phyloP scores from a whole-genome alignment of 2,329 filamentous ascomycete genomes.

The Claviceps sp. region DNA sequence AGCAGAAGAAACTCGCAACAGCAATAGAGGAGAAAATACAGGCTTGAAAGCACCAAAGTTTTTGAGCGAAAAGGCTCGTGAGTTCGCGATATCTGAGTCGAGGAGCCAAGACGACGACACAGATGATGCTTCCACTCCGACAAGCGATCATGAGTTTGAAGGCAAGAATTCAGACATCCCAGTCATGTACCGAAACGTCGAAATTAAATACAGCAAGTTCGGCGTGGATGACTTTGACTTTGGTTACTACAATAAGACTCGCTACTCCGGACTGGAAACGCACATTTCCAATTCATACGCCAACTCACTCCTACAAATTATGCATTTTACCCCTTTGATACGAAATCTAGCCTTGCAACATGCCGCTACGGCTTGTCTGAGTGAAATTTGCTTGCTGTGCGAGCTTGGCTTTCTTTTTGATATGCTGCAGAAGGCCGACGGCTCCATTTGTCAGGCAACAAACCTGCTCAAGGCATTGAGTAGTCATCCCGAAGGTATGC shows the following conservation, averaged over 20 bases:
- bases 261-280: slow-evolving; percentile 83
- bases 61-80: slow-evolving; percentile 79
- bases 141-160: slow-evolving; percentile 58
- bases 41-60: slow-evolving; percentile 71
- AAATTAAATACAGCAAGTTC: slow-evolving; percentile 98
- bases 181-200: slow-evolving; percentile 80
- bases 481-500: slow-evolving; percentile 58
- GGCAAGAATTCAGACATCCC: slow-evolving; percentile 71
- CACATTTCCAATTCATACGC: slow-evolving; percentile 96
- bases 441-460: slow-evolving; percentile 88
- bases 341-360: slow-evolving; percentile 83
- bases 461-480: slow-evolving; percentile 87
- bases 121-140: slow-evolving; percentile 48
- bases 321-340: slow-evolving; percentile 79
- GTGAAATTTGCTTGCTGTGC: slow-evolving; percentile 76
- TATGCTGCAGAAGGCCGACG: slow-evolving; percentile 93
- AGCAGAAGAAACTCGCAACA: slow-evolving; percentile 58
- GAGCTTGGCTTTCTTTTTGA: slow-evolving; percentile 93
- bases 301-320: slow-evolving; percentile 79
- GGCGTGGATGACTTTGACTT: slow-evolving; percentile 99
- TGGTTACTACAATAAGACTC: slow-evolving; percentile 88
- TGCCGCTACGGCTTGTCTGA: slow-evolving; percentile 70
- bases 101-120: slow-evolving; percentile 27
- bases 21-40: slow-evolving; percentile 46
- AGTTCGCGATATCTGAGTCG: slow-evolving; percentile 36